A percentile compares a stretch with the other conserved stretches of the same genome.
Evolutionary conservation across 768 basidiomycete genomes (phyloP).

Genomic region (Termitomyces sp.): DNA sequence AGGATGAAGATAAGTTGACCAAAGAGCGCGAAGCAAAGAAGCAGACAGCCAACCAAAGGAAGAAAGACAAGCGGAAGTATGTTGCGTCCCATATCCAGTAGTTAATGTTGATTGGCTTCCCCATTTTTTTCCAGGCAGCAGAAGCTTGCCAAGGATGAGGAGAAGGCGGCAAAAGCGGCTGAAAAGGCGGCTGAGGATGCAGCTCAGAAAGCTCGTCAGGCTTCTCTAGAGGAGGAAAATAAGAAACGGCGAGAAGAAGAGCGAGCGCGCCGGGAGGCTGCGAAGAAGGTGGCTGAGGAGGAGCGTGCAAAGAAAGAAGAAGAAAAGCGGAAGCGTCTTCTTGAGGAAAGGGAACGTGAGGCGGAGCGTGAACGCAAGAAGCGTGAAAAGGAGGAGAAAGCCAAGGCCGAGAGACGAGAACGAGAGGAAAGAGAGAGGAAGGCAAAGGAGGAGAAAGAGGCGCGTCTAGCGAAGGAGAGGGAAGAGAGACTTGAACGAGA

Average conservation of each 20-base stretch:
- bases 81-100: conserved; percentile 17
- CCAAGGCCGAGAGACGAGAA: conserved; percentile 71
- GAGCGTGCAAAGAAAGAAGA: conserved; percentile 83
- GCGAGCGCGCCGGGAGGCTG: conserved; percentile 69
- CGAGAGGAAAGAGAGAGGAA: conserved; percentile 61
- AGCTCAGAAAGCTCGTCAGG: conserved; percentile 70
- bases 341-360: conserved; percentile 80
- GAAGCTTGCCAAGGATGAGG: conserved; percentile 91
- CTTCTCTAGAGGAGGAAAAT: conserved; percentile 75
- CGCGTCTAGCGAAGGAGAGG: conserved; percentile 59
- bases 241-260: conserved; percentile 87
- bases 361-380: conserved; percentile 72
- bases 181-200: conserved; percentile 88
- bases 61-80: conserved; percentile 93
- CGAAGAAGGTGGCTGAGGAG: conserved; percentile 75
- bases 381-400: conserved; percentile 71
- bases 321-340: conserved; percentile 68
- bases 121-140: conserved; percentile 59
- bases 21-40: conserved; percentile 92
- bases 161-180: conserved; percentile 77
- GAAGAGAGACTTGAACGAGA: conserved; percentile 52
- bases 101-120: conserved; percentile 10
- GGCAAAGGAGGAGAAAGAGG: conserved; percentile 67
- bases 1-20: conserved; percentile 87
- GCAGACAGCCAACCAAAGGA: conserved; percentile 96